Conservation (phyloP, 2,329 filamentous ascomycete genomes). For the Ascochyta koolunga region DNA sequence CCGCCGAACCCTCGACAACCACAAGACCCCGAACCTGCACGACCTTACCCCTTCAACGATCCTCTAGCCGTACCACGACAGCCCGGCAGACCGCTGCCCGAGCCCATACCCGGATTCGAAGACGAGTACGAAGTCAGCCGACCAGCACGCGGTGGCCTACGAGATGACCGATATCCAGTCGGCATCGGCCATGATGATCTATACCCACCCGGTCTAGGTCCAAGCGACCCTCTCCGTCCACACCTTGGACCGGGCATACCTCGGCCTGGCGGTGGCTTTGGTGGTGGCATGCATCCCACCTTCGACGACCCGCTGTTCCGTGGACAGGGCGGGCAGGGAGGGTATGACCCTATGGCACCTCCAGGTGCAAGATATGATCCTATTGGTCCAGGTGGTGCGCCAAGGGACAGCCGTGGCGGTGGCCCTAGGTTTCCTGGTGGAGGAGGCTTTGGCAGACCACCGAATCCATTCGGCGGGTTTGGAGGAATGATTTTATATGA, state of each 20-base stretch:
- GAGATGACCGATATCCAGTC: slow-evolving; percentile 62
- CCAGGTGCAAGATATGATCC: slow-evolving; percentile 94
- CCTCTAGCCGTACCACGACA: slow-evolving; percentile 65
- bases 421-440: slow-evolving; percentile 48
- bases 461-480: slow-evolving; percentile 66
- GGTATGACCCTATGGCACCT: slow-evolving; percentile 74
- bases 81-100: slow-evolving; percentile 70
- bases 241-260: slow-evolving; percentile 66
- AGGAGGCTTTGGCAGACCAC: slow-evolving; percentile 53
- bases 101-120: slow-evolving; percentile 88
- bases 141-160: slow-evolving; percentile 61
- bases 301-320: slow-evolving; percentile 89
- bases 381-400: slow-evolving; percentile 61
- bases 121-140: slow-evolving; percentile 86
- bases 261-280: slow-evolving; percentile 64
- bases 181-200: slow-evolving; percentile 86
- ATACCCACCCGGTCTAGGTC: slow-evolving; percentile 84
- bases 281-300: slow-evolving; percentile 91
- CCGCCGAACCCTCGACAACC: slow-evolving; percentile 53
- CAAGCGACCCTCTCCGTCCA: slow-evolving; percentile 78
- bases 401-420: slow-evolving; percentile 44
- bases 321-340: slow-evolving; percentile 58
- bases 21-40: slow-evolving; percentile 62
- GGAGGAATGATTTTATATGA: slow-evolving; percentile 64
- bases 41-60: slow-evolving; percentile 71